Conservation (phyloP, 2,329 filamentous ascomycete genomes). For the Rhexocercosporidium sp. region DNA sequence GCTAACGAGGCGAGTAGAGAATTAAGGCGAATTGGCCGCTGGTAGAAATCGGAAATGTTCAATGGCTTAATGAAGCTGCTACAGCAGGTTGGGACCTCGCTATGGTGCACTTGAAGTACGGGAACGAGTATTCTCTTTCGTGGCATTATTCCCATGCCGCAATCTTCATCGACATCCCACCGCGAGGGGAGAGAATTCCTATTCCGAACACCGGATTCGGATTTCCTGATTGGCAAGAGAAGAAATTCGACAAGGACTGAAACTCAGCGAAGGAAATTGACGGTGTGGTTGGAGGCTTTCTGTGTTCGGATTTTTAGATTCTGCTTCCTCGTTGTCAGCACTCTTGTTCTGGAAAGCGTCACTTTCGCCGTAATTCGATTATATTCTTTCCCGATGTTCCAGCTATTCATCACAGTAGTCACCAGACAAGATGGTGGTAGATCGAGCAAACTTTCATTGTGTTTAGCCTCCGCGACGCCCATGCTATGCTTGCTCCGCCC, state of each 20-base stretch:
- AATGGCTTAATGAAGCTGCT: slow-evolving; percentile 24
- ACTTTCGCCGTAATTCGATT: background rate
- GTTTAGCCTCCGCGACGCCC: slow-evolving; percentile 19
- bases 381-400: no score
- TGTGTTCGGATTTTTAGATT: background rate
- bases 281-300: no score
- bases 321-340: background rate
- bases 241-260: background rate
- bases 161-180: slow-evolving; percentile 26
- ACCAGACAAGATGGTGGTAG: background rate
- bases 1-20: background rate
- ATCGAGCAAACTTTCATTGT: slow-evolving; percentile 14
- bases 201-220: background rate
- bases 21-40: background rate
- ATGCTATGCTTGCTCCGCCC: slow-evolving; percentile 24
- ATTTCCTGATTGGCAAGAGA: background rate
- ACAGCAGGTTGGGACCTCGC: slow-evolving; percentile 22
- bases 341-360: background rate
- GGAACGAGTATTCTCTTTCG: slow-evolving; percentile 16
- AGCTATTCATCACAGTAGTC: background rate
- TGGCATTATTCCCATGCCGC: slow-evolving; percentile 28
- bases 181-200: background rate
- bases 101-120: slow-evolving; percentile 21
- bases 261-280: no score
- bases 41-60: background rate